phyloP scores from a whole-genome alignment of 352 stramenopile species.

The Globisporangium iwayamae region DNA sequence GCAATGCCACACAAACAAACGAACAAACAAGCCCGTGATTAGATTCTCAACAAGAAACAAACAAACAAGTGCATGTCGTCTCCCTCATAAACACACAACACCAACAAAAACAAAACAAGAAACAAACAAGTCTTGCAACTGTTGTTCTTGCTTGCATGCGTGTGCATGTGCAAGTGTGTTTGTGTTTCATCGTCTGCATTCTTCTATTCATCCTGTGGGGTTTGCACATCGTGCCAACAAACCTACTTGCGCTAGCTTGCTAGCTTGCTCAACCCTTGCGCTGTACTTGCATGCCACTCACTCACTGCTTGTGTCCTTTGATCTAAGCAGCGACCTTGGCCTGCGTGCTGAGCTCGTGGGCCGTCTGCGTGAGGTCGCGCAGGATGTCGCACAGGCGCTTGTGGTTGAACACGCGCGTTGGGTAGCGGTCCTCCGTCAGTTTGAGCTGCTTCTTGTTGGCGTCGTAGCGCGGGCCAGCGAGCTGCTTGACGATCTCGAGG shows the following conservation, averaged over 20 bases:
- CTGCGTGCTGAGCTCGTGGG: slow-evolving; percentile 56
- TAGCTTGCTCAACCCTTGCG: slow-evolving; percentile 11
- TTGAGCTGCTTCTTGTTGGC: slow-evolving; percentile 78
- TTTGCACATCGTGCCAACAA: slow-evolving; percentile 2
- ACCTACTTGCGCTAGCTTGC: slow-evolving; percentile 6
- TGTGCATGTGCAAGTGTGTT: neutral
- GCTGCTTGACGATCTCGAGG: slow-evolving; percentile 59
- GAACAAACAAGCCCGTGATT: neutral
- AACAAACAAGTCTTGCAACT: slow-evolving; percentile 6
- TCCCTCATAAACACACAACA: slow-evolving; percentile 5
- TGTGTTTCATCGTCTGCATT: slow-evolving; percentile 8
- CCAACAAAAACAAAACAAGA: slow-evolving; percentile 4
- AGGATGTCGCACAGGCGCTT: slow-evolving; percentile 83
- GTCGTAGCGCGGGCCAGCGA: slow-evolving; percentile 72
- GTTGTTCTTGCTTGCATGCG: neutral
- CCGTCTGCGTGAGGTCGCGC: slow-evolving; percentile 66
- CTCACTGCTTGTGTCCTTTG: neutral
- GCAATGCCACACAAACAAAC: neutral
- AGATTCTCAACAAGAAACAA: slow-evolving; percentile 10
- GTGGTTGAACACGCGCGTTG: slow-evolving; percentile 78
- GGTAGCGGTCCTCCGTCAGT: slow-evolving; percentile 76
- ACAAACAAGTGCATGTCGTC: slow-evolving; percentile 5
- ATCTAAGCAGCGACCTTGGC: slow-evolving; percentile 23
- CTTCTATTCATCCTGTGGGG: slow-evolving; percentile 3
- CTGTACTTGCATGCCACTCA: neutral